These are phyloP conservation scores for Mycena alexandri DNA, from an alignment of 768 basidiomycete genomes.

Conservation along the genomic window DNA sequence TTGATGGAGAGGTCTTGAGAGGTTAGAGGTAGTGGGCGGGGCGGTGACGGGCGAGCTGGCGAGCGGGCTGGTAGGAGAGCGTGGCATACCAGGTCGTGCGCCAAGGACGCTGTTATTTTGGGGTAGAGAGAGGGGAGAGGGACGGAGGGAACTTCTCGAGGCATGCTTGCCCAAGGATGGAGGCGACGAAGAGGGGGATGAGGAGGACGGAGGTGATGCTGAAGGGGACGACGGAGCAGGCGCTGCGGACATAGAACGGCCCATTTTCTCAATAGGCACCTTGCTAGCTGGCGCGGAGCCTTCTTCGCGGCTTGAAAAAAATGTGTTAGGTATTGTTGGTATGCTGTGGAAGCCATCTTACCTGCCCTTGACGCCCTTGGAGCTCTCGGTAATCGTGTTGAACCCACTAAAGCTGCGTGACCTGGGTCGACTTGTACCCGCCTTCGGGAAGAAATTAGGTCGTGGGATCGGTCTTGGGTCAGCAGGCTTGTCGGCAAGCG, in stretches of 20 bases:
- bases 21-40: conserved; percentile 8
- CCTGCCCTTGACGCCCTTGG: conserved; percentile 45
- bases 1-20: conserved; percentile 44
- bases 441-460: conserved; percentile 74
- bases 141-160: conserved; percentile 46
- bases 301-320: conserved; percentile 44
- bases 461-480: conserved; percentile 56
- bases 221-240: conserved; percentile 31
- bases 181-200: conserved; percentile 31
- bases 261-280: conserved; percentile 41
- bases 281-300: conserved; percentile 36
- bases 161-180: conserved; percentile 33
- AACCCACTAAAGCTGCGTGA: conserved; percentile 86
- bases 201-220: conserved; percentile 29
- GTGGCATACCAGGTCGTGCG: conserved; percentile 35
- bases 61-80: conserved; percentile 55
- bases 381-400: conserved; percentile 54
- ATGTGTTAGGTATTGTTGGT: not conserved
- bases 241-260: conserved; percentile 41
- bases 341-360: conserved; percentile 35
- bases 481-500: conserved; percentile 28
- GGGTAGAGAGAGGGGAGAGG: conserved; percentile 59
- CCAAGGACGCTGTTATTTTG: conserved; percentile 49
- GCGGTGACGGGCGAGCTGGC: conserved; percentile 30
- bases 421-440: conserved; percentile 66